A percentile compares a stretch with the other conserved stretches of the same genome.
phyloP scores from a whole-genome alignment of 2,329 filamentous ascomycete genomes.

The Dryadomyces sulphureus region DNA sequence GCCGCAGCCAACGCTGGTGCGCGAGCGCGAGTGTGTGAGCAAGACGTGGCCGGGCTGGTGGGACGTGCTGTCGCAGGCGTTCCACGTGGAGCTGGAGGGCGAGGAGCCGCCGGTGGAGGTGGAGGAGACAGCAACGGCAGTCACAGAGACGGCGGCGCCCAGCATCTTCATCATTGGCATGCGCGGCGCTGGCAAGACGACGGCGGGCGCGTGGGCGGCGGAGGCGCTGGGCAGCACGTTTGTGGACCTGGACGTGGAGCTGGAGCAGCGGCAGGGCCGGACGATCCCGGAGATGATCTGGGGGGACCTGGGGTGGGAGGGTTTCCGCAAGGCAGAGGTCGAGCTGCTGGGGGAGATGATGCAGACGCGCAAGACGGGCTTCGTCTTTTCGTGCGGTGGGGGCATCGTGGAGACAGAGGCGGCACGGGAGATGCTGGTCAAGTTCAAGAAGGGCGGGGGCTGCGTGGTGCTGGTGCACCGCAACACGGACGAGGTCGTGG shows the following conservation, averaged over 20 bases:
- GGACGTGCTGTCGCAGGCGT: conserved; percentile 71
- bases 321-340: conserved; percentile 69
- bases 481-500: conserved; percentile 74
- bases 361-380: conserved; percentile 55
- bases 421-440: conserved; percentile 59
- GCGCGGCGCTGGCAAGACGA: conserved; percentile 94
- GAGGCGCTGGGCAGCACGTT: conserved; percentile 61
- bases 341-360: conserved; percentile 59
- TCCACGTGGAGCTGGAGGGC: conserved; percentile 63
- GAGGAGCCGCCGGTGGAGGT: conserved; percentile 34
- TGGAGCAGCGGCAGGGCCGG: conserved; percentile 59
- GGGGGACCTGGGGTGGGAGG: conserved; percentile 61
- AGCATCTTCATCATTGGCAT: conserved; percentile 88
- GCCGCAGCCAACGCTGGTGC: conserved; percentile 57
- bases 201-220: conserved; percentile 74
- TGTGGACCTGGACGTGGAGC: conserved; percentile 74
- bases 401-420: conserved; percentile 79
- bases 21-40: conserved; percentile 82
- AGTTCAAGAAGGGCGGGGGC: conserved; percentile 61
- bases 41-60: conserved; percentile 99
- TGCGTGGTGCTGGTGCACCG: conserved; percentile 79
- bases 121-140: too few species aligned
- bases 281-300: conserved; percentile 79
- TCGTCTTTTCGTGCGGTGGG: conserved; percentile 88
- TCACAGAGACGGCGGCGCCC: conserved; percentile 6